phyloP scores from a whole-genome alignment of 805 yeast species.

The Yamadazyma philogaea region DNA sequence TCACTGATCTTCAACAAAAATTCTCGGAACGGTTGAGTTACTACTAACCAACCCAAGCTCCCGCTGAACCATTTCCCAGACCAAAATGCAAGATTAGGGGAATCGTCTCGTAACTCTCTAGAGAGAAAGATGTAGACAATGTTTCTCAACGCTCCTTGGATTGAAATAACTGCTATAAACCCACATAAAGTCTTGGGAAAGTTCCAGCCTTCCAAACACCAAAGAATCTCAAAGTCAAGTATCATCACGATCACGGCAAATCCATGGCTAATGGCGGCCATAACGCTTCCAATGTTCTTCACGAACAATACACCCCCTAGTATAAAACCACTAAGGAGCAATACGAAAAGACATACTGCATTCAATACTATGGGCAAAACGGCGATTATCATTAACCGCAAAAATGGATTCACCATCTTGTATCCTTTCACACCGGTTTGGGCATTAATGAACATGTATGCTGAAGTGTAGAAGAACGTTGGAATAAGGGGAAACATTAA shows the following conservation, averaged over 20 bases:
- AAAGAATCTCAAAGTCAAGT: constrained; percentile 32
- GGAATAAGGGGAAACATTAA: constrained; percentile 18
- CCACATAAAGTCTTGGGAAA: constrained; percentile 38
- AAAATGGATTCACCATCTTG: constrained; percentile 45
- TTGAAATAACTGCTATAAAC: constrained; percentile 32
- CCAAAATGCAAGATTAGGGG: constrained; percentile 51
- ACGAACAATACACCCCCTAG: constrained; percentile 39
- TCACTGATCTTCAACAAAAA: constrained; percentile 45
- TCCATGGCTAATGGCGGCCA: constrained; percentile 42
- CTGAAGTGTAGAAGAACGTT: constrained; percentile 41
- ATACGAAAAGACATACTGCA: constrained; percentile 24
- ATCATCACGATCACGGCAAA: constrained; percentile 32
- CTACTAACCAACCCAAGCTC: constrained; percentile 32
- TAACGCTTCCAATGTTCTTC: constrained; percentile 28
- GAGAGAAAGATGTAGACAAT: constrained; percentile 35
- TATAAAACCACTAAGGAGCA: constrained; percentile 35
- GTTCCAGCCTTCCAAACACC: constrained; percentile 43
- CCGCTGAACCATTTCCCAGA: constrained; percentile 47
- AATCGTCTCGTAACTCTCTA: constrained; percentile 41
- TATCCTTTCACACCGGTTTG: constrained; percentile 70
- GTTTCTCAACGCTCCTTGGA: constrained; percentile 31
- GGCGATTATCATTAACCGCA: constrained; percentile 57
- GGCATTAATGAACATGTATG: constrained; percentile 78
- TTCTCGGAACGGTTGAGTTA: constrained; percentile 48
- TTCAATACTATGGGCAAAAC: constrained; percentile 48